Percentiles rank a stretch among this genome's conserved stretches.
Conservation (phyloP, 768 basidiomycete species). For the Termitomyces sp. region DNA sequence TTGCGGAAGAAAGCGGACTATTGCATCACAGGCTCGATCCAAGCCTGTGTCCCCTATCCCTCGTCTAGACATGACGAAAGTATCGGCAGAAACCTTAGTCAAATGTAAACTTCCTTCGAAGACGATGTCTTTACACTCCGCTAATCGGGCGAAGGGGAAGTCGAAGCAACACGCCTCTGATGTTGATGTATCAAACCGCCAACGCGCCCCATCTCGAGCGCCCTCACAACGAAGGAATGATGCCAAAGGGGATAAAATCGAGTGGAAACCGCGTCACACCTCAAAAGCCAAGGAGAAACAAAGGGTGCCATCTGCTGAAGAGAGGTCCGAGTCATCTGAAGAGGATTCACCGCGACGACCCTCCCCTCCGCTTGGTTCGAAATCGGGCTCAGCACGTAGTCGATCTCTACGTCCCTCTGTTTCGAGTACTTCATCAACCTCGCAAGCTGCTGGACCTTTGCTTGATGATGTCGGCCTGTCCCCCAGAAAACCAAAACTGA, state of each 20-base stretch:
- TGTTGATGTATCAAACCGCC: conserved; percentile 14
- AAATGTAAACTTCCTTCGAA: background rate
- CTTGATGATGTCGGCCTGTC: background rate
- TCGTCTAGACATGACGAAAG: conserved; percentile 11
- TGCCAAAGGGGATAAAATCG: background rate
- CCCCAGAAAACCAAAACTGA: conserved; percentile 1
- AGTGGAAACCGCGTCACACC: background rate
- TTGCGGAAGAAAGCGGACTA: background rate
- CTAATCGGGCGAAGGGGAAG: background rate
- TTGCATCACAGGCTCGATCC: background rate
- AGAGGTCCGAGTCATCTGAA: background rate
- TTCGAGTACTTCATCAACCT: background rate
- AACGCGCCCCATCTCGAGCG: background rate
- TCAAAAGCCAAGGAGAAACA: conserved; percentile 13
- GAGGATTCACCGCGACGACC: conserved; percentile 18
- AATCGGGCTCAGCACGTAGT: background rate
- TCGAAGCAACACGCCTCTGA: background rate
- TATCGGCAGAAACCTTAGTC: background rate
- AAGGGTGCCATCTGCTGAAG: conserved; percentile 1
- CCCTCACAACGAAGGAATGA: background rate
- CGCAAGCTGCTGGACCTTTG: background rate
- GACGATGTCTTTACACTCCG: background rate
- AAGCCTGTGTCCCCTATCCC: conserved; percentile 6
- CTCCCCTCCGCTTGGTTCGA: conserved; percentile 4
- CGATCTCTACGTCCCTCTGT: background rate